Percentiles rank a stretch among this genome's conserved stretches.
Evolutionary conservation across 768 basidiomycete species (phyloP).

Genomic region (Rhodocollybia butyracea): DNA sequence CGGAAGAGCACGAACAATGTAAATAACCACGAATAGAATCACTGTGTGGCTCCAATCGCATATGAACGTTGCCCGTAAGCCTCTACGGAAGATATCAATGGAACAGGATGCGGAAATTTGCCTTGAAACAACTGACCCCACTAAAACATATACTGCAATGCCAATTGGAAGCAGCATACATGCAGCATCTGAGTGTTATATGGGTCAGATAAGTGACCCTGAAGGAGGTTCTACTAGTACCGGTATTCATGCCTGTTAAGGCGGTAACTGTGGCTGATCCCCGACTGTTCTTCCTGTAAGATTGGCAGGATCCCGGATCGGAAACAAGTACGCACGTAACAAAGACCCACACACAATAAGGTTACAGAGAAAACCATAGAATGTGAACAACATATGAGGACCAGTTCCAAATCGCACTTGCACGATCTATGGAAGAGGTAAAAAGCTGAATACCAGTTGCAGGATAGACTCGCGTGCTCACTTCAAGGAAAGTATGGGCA

Average conservation of each 20-base stretch:
- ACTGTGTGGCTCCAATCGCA: constrained; percentile 43
- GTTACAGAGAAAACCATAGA: constrained; percentile 50
- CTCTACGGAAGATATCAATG: constrained; percentile 15
- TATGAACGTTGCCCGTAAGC: constrained; percentile 42
- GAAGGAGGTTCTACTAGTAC: neutral
- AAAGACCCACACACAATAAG: constrained; percentile 50
- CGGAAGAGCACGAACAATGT: constrained; percentile 18
- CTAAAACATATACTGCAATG: constrained; percentile 40
- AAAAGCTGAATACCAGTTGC: no score
- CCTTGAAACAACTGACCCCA: constrained; percentile 16
- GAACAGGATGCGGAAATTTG: neutral
- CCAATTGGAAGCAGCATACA: constrained; percentile 46
- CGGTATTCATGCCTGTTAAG: constrained; percentile 40
- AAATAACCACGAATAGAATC: constrained; percentile 39
- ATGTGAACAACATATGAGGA: constrained; percentile 46
- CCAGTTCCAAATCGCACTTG: constrained; percentile 44
- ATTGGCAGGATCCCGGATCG: neutral
- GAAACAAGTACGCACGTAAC: constrained; percentile 32
- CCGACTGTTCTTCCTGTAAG: constrained; percentile 35
- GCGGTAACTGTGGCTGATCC: constrained; percentile 44
- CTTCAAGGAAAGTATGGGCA: constrained; percentile 56
- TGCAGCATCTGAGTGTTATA: constrained; percentile 27
- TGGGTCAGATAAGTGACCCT: neutral
- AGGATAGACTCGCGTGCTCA: constrained; percentile 9
- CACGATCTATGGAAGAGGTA: constrained; percentile 33